These are phyloP conservation scores for Euphorbia lathyris DNA, from an alignment of 345 rosid genomes.

Conservation along the genomic window DNA sequence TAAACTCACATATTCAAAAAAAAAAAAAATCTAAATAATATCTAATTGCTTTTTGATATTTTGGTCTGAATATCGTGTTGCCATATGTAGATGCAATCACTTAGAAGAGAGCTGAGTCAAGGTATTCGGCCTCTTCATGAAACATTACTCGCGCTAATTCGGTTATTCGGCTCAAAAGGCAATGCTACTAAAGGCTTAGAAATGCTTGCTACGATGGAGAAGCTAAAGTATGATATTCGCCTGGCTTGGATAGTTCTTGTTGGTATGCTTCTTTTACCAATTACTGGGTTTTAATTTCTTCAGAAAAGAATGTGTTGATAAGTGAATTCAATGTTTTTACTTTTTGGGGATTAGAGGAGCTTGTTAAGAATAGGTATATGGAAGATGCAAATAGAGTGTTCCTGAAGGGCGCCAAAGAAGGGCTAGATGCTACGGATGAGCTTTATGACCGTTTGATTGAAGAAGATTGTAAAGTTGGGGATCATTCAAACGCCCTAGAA, in stretches of 20 bases:
- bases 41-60: background rate
- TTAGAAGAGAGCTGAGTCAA: constrained; percentile 77
- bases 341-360: constrained; percentile 54
- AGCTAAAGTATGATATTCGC: constrained; percentile 72
- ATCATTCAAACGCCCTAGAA: constrained; percentile 92
- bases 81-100: constrained; percentile 66
- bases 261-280: constrained; percentile 43
- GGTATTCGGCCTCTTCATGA: constrained; percentile 82
- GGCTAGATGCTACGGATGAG: constrained; percentile 76
- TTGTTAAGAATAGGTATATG: constrained; percentile 61
- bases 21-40: too few relatives aligned
- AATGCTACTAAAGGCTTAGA: constrained; percentile 66
- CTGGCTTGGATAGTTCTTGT: constrained; percentile 88
- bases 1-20: constrained; percentile 26
- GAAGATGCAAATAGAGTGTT: constrained; percentile 88
- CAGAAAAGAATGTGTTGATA: background rate
- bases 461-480: constrained; percentile 90
- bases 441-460: constrained; percentile 80
- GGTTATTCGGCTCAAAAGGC: constrained; percentile 75
- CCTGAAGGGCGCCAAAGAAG: constrained; percentile 77
- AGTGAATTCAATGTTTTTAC: background rate
- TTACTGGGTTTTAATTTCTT: constrained; percentile 3
- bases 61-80: background rate
- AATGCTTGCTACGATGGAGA: constrained; percentile 81
- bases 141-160: constrained; percentile 63